Evolutionary conservation across 352 stramenopile species (phyloP).

Genomic region (Phytophthora agathidicida): DNA sequence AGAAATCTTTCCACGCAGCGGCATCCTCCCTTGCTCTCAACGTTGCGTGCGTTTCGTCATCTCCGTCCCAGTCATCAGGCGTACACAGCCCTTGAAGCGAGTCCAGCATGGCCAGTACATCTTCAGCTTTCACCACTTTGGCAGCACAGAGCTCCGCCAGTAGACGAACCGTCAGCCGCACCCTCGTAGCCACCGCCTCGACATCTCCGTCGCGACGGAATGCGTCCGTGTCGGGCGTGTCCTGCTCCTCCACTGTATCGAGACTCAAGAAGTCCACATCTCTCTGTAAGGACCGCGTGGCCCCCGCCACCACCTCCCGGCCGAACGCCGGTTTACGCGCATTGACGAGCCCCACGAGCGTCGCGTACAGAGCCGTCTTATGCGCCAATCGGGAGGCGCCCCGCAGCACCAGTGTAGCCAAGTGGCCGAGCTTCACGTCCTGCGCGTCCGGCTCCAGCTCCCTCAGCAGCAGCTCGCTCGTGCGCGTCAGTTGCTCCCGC

Average conservation of each 20-base stretch:
- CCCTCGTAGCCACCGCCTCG: constrained; percentile 49
- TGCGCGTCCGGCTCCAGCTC: constrained; percentile 66
- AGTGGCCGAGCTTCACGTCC: constrained; percentile 59
- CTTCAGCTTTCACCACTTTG: constrained; percentile 63
- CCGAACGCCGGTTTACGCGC: constrained; percentile 63
- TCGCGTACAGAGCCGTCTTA: constrained; percentile 78
- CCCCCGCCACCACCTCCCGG: constrained; percentile 48
- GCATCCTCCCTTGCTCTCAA: constrained; percentile 54
- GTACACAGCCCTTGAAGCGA: constrained; percentile 69
- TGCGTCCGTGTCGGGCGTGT: constrained; percentile 22
- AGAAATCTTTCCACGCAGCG: constrained; percentile 80
- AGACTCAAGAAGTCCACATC: constrained; percentile 63
- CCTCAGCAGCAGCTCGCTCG: constrained; percentile 43
- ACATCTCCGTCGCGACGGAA: constrained; percentile 41
- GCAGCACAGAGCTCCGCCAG: constrained; percentile 61
- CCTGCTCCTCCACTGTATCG: constrained; percentile 29
- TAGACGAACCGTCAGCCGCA: constrained; percentile 70
- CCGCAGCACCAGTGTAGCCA: constrained; percentile 63
- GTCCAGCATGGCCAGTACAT: constrained; percentile 67
- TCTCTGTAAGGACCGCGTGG: constrained; percentile 49
- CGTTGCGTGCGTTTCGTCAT: constrained; percentile 47
- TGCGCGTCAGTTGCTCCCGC: constrained; percentile 56
- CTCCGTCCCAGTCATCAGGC: constrained; percentile 58
- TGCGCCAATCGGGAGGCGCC: constrained; percentile 56
- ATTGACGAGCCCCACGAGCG: constrained; percentile 73